A percentile compares a stretch with the other conserved stretches of the same genome.
phyloP scores from a whole-genome alignment of 2,329 filamentous ascomycete genomes.

The Elsinoe necatrix region DNA sequence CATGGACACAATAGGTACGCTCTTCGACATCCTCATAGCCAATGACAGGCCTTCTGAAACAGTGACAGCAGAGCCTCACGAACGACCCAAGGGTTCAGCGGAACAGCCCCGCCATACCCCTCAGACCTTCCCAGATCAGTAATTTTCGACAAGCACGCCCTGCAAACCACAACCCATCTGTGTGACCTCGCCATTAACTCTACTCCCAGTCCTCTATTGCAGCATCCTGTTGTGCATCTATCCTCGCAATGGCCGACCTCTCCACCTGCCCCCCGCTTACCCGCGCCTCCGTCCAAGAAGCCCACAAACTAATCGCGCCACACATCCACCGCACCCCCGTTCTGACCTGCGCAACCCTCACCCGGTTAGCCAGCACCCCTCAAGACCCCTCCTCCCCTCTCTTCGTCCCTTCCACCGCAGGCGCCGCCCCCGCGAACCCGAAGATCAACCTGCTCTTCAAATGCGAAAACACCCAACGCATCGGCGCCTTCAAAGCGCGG shows the following conservation, averaged over 20 bases:
- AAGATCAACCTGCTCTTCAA: conserved; percentile 79
- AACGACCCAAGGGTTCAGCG: neutral
- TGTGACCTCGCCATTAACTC: neutral
- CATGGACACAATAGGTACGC: neutral
- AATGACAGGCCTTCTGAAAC: neutral
- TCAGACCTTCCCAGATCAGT: neutral
- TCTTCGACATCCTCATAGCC: neutral
- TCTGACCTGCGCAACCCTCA: conserved; percentile 68
- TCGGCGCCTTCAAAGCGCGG: conserved; percentile 86
- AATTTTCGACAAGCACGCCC: conserved; percentile 7
- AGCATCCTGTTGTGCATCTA: no score
- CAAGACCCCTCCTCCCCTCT: conserved; percentile 36
- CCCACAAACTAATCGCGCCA: conserved; percentile 62
- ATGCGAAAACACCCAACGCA: conserved; percentile 84
- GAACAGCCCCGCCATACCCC: neutral
- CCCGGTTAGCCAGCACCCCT: conserved; percentile 63
- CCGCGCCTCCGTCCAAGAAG: conserved; percentile 60
- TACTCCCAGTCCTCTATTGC: no score
- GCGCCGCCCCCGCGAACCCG: conserved; percentile 46
- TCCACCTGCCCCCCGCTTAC: conserved; percentile 54
- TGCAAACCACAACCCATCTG: neutral
- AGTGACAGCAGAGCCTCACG: neutral
- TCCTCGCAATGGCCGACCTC: conserved; percentile 36
- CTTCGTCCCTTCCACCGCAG: neutral
- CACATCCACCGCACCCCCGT: conserved; percentile 80